Conservation (phyloP, 139 green algal species). For the Chlamydomonas schloesseri region DNA sequence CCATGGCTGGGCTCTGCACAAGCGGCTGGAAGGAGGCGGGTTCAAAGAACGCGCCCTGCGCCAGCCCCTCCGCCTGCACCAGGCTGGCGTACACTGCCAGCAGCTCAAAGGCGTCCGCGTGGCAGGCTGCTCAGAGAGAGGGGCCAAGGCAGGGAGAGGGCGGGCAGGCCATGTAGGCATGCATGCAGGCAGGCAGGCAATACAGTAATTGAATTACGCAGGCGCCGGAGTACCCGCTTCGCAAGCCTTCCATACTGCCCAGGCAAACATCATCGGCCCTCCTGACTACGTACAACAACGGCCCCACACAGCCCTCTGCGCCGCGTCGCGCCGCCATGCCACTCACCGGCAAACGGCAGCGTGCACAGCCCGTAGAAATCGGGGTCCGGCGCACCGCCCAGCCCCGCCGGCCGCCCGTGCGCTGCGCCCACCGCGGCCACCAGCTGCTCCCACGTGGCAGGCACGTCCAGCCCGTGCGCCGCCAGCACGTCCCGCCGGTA, state of each 20-base stretch:
- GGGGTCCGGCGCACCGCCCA: not conserved
- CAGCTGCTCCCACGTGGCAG: constrained; percentile 33
- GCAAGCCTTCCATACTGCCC: no score
- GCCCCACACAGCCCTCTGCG: no score
- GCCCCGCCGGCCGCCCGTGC: not conserved
- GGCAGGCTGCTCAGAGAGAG: constrained; percentile 8
- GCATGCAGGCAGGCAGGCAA: not conserved
- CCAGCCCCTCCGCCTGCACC: not conserved
- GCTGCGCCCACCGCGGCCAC: not conserved
- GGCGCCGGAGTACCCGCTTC: not conserved
- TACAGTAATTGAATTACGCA: not conserved
- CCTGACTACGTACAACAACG: no score
- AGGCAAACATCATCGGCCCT: no score
- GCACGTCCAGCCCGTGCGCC: constrained; percentile 10
- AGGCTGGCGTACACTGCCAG: constrained; percentile 21
- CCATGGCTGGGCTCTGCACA: not conserved
- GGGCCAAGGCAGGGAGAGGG: not conserved
- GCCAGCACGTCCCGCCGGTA: constrained; percentile 23
- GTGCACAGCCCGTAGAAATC: constrained; percentile 30
- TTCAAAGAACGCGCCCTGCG: constrained; percentile 24
- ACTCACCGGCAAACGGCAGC: not conserved
- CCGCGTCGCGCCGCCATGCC: not conserved
- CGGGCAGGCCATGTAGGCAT: not conserved
- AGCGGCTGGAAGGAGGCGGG: not conserved
- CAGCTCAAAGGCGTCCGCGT: constrained; percentile 20